Percentiles rank a stretch among this genome's conserved stretches.
Conservation (phyloP, 2,329 filamentous ascomycete species). For the Blastomyces gilchristii region DNA sequence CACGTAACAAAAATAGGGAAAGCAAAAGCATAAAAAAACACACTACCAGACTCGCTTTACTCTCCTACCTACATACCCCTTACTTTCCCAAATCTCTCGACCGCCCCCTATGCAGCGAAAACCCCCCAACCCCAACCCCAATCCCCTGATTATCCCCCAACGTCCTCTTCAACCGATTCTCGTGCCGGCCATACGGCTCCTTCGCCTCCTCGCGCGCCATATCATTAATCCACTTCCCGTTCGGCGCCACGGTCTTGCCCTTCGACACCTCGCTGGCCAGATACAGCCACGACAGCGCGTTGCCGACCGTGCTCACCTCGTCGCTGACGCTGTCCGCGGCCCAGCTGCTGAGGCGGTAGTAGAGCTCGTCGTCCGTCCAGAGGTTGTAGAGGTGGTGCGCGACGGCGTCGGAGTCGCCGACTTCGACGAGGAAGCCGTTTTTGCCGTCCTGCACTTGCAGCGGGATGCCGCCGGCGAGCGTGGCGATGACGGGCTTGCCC, state of each 20-base stretch:
- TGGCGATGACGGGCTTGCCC: slow-evolving; percentile 67
- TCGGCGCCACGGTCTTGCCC: slow-evolving; percentile 47
- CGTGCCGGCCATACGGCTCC: slow-evolving; percentile 46
- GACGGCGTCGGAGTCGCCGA: slow-evolving; percentile 59
- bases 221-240: slow-evolving; percentile 62
- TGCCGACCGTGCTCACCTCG: slow-evolving; percentile 72
- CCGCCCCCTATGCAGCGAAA: no score
- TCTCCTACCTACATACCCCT: no score
- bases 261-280: slow-evolving; percentile 58
- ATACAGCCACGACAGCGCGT: slow-evolving; percentile 66
- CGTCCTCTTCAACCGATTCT: slow-evolving; percentile 46
- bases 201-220: slow-evolving; percentile 58
- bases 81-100: background rate
- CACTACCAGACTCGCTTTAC: no score
- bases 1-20: no score
- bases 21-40: no score
- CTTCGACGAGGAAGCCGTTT: slow-evolving; percentile 63
- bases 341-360: slow-evolving; percentile 55
- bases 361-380: slow-evolving; percentile 39
- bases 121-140: background rate
- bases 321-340: slow-evolving; percentile 61
- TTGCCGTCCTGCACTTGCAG: slow-evolving; percentile 62
- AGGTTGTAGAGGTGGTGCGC: slow-evolving; percentile 26
- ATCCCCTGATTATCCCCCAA: slow-evolving; percentile 3
- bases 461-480: slow-evolving; percentile 66